A percentile compares a stretch with the other conserved stretches of the same genome.
Conservation (phyloP, 148 eudicot genomes). For the Arbutus unedo region DNA sequence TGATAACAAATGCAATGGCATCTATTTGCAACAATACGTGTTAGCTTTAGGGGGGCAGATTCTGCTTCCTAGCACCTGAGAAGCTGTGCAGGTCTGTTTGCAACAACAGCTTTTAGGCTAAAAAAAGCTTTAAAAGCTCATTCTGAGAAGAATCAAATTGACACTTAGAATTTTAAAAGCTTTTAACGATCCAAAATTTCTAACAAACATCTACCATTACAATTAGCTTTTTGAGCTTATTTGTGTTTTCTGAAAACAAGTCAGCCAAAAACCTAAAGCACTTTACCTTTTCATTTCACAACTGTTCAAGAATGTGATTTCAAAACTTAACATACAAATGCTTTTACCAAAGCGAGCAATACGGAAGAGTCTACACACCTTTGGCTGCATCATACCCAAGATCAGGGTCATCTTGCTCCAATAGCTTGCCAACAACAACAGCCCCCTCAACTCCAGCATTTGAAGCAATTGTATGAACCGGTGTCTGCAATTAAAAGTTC, state of each 20-base stretch:
- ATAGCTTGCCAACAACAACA: slow-evolving; percentile 77
- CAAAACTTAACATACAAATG: not conserved
- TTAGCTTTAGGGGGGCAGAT: no score
- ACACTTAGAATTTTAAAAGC: not conserved
- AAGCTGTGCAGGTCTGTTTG: not conserved
- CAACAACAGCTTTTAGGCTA: not conserved
- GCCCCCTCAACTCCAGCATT: slow-evolving; percentile 97
- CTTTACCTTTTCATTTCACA: not conserved
- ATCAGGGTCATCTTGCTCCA: slow-evolving; percentile 75
- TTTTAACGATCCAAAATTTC: not conserved
- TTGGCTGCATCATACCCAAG: slow-evolving; percentile 96
- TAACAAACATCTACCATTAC: not conserved
- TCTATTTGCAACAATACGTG: no score
- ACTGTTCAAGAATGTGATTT: not conserved
- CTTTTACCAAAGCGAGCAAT: not conserved
- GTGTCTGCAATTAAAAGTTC: slow-evolving; percentile 35
- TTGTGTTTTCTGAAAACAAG: not conserved
- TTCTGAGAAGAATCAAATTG: not conserved
- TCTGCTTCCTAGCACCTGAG: not conserved
- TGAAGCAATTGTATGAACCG: slow-evolving; percentile 70
- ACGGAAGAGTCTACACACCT: slow-evolving; percentile 35
- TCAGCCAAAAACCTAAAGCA: not conserved
- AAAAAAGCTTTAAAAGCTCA: not conserved
- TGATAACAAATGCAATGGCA: not conserved
- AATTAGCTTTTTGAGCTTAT: not conserved